Evolutionary conservation across 2,329 filamentous ascomycete species (phyloP), one percentile per base, ranked within the genome.

Genomic region (Fusarium torulosum): DNA sequence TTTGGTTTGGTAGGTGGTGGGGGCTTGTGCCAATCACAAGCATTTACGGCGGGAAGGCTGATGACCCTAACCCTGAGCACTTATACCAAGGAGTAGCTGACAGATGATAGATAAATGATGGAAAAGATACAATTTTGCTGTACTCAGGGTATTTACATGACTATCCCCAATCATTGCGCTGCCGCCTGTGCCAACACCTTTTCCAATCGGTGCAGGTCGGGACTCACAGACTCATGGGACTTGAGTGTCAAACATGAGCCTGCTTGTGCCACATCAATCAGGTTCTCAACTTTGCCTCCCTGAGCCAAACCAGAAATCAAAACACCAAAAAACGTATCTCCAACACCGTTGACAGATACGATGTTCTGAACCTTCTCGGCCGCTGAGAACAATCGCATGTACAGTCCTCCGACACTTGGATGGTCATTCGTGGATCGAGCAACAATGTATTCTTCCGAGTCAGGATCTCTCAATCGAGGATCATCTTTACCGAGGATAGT

Each of bases 281-380:
- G 77, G 45, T 90, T 84, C 73, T 88, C 79, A 60, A 86, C 75
- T 62, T 79, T 80, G 4, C 83, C 84, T 1, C 85, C 85, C 72
- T 84, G 86, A 0, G 89, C 89, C 68, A 98, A 76, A 0, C 92
- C 93, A 2, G 93, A 91, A n/a, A 97, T 82, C 56, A 97, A 72
- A 15, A 94, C 91, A 0, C 95, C 96, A 10, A 96, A 83, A 76
- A 98, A 94, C 0, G 96, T 97, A 79, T 99, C 96, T 0, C 96
- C 96, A 3, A 93, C 94, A 1, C 95, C 96, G 76, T 98, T 98
- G 11, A 98, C 95, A 45, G 93, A 97, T 2, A 95, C 88, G 2
- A 97, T 84, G 25, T 96, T 88, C 20, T 85, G 79, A 0, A 97
- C 84, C 17, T 82, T 79, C 75, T 91, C 88, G 1, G 86, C 86